Base-by-base conservation (phyloP, 768 basidiomycete genomes). In the Boletus sp. region DNA sequence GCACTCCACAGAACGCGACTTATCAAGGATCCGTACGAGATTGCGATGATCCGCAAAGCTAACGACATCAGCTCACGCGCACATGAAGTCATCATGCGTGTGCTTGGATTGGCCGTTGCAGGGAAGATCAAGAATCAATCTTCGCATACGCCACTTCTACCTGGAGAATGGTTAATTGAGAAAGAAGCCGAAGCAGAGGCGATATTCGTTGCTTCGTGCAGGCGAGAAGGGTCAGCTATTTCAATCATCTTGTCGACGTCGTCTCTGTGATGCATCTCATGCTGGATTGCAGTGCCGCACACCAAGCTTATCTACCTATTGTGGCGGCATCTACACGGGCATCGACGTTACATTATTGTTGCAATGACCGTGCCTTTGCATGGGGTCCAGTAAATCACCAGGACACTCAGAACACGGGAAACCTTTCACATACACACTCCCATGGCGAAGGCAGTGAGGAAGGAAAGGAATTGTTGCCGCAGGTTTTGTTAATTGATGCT, bases 161-260 rank as follows among this genome's bases (percentile, higher is more conserved):
- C 90, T 2, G 78, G 80, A 4, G 89, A 94, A 65, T 97, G 95
- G 90, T 76, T 92, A 45, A 91, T 98, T 15, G 85, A 91, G 75
- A 91, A 89, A 63, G 96, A 98, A 72, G 88, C 86, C 0, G 95
- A 97, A 70, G 96, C 94, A 0, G 95, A 96, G 69, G 96, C 94
- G 0, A 80, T 95, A 8, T 98, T 98, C 60, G 90, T 93, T 0
- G 92, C 94, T 3, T 87, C 87, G 1, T 97, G 94, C 73, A 78
- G 93, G 50, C 78, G 92, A 55, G 87, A 92, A 74, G 94, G 92
- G 92, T 94, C 51, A 62, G 85, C 72, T 18, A 7, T 29, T 12
- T 32, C 35, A 20, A 5, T 32, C n/a, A 46, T 0, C n/a, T 45
- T 12, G 5, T 15, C 5, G 24, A 15, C 17, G 5, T 40, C 40